phyloP scores from a whole-genome alignment of 1,139 yeast genomes.

The Magnusiomyces sp. region DNA sequence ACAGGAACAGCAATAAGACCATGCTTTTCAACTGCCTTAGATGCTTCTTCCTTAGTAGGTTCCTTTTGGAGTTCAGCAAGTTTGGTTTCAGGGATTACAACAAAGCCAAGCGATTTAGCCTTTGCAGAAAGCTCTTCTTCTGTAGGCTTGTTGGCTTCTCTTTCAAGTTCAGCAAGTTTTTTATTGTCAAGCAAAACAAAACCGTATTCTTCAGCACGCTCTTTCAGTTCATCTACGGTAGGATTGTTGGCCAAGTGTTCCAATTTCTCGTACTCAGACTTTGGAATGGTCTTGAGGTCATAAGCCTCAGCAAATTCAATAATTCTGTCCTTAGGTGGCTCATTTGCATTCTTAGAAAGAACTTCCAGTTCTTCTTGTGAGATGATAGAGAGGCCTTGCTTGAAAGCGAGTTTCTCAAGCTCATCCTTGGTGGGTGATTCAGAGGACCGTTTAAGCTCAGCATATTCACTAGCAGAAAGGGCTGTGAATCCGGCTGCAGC shows the following conservation, averaged over 20 bases:
- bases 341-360: slow-evolving; percentile 14
- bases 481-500: slow-evolving; percentile 7
- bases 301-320: slow-evolving; percentile 21
- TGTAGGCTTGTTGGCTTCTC: slow-evolving; percentile 20
- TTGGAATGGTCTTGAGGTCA: slow-evolving; percentile 36
- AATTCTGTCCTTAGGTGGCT: slow-evolving; percentile 9
- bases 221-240: slow-evolving; percentile 21
- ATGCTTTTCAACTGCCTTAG: slow-evolving; percentile 8
- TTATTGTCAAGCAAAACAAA: slow-evolving; percentile 5
- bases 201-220: slow-evolving; percentile 9
- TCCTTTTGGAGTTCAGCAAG: slow-evolving; percentile 18
- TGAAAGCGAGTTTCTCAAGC: slow-evolving; percentile 13
- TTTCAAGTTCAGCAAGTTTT: slow-evolving; percentile 15
- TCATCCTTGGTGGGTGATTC: slow-evolving; percentile 12
- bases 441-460: slow-evolving; percentile 10
- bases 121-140: slow-evolving; percentile 30
- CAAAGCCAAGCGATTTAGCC: slow-evolving; percentile 34
- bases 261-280: slow-evolving; percentile 26
- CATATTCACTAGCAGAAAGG: slow-evolving; percentile 6
- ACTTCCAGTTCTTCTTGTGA: slow-evolving; percentile 5
- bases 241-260: slow-evolving; percentile 24
- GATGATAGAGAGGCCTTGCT: slow-evolving; percentile 12
- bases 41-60: slow-evolving; percentile 13
- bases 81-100: slow-evolving; percentile 5
- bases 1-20: slow-evolving; percentile 13